phyloP scores from a whole-genome alignment of 2,329 filamentous ascomycete species.

The Colletotrichum incanum region DNA sequence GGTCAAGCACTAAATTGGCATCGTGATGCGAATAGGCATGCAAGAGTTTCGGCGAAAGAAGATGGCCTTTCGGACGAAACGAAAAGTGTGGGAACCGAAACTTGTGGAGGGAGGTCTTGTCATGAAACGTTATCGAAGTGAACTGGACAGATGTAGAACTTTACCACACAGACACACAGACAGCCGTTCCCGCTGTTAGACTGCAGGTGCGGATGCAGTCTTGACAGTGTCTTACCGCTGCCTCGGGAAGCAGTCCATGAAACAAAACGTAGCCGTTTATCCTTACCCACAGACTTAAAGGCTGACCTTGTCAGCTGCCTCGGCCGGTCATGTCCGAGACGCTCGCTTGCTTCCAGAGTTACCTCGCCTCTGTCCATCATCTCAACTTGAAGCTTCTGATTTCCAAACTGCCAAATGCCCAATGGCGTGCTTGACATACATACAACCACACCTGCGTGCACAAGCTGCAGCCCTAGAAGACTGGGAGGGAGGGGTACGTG shows the following conservation, averaged over 20 bases:
- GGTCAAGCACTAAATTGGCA: conserved; percentile 7
- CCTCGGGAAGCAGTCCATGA: conserved; percentile 21
- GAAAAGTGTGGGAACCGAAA: background rate
- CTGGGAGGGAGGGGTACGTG: background rate
- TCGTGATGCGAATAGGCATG: conserved; percentile 16
- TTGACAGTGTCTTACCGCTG: conserved; percentile 35
- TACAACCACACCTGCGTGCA: background rate
- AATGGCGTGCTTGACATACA: conserved; percentile 23
- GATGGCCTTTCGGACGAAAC: background rate
- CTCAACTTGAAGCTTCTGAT: conserved; percentile 6
- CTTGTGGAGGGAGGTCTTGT: background rate
- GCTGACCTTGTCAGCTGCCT: conserved; percentile 8
- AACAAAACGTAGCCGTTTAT: conserved; percentile 18
- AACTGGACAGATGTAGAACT: background rate
- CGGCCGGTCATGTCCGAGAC: conserved; percentile 16
- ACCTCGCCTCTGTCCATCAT: conserved; percentile 1
- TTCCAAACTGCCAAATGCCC: conserved; percentile 29
- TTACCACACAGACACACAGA: conserved; percentile 27
- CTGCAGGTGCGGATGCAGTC: conserved; percentile 13
- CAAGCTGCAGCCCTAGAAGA: background rate
- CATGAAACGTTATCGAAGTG: conserved; percentile 33
- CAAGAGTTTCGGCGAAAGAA: background rate
- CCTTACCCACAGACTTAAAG: background rate
- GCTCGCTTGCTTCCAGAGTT: conserved; percentile 7
- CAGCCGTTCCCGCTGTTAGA: conserved; percentile 26